A percentile compares a stretch with the other conserved stretches of the same genome.
These are phyloP conservation scores for Gossypium gossypioides DNA, from an alignment of 441 rosid genomes.

Conservation along the genomic window DNA sequence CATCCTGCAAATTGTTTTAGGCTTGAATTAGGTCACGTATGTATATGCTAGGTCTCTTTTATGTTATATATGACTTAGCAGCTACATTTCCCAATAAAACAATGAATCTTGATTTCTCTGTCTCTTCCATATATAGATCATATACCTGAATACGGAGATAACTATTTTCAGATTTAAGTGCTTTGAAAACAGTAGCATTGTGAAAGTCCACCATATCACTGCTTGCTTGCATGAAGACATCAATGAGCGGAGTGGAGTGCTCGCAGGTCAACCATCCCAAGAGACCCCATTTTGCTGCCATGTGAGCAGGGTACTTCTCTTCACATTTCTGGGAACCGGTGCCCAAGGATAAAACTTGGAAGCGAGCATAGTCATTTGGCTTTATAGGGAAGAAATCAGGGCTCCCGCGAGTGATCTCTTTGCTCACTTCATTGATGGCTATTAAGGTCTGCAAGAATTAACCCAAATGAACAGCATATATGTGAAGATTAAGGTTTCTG, in stretches of 20 bases:
- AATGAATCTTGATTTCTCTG: not conserved
- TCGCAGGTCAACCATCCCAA: slow-evolving; percentile 45
- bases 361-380: slow-evolving; percentile 17
- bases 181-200: slow-evolving; percentile 20
- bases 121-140: not conserved
- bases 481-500: too few relatives aligned
- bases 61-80: not conserved
- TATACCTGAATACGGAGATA: slow-evolving; percentile 30
- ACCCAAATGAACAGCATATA: not conserved
- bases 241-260: slow-evolving; percentile 35
- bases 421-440: slow-evolving; percentile 26
- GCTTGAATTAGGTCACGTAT: not conserved
- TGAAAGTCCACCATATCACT: slow-evolving; percentile 32
- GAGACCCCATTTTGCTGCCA: slow-evolving; percentile 32
- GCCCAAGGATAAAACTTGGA: slow-evolving; percentile 28
- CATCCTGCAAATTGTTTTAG: slow-evolving; percentile 16
- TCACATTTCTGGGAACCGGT: slow-evolving; percentile 27
- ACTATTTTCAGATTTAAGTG: slow-evolving; percentile 22
- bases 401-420: slow-evolving; percentile 18
- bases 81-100: too few relatives aligned
- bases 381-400: slow-evolving; percentile 21
- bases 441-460: slow-evolving; percentile 24
- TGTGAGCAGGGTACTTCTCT: slow-evolving; percentile 23
- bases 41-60: not conserved
- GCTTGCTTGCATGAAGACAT: slow-evolving; percentile 25